Percentiles rank a stretch among this genome's conserved stretches.
These are phyloP conservation scores for Ophiostoma sp. DNA, from an alignment of 2,329 filamentous ascomycete species.

Conservation along the genomic window DNA sequence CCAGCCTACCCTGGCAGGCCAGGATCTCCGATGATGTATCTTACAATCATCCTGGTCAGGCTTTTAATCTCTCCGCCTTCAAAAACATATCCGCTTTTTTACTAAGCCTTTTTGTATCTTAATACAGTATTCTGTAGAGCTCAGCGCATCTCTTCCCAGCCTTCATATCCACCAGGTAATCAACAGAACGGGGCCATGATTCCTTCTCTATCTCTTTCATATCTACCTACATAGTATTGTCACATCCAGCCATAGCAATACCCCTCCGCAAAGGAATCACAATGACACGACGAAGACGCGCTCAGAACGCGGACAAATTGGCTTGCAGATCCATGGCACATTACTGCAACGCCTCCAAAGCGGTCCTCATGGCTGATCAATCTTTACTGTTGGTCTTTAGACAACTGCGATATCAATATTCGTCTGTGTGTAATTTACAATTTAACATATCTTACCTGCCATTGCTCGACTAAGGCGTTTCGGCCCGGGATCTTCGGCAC, in stretches of 20 bases:
- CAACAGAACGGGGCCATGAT: not conserved
- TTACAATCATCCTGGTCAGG: not conserved
- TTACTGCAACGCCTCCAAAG: not conserved
- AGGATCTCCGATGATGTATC: not conserved
- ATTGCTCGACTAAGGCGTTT: not conserved
- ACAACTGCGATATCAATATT: not conserved
- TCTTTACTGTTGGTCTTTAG: not conserved
- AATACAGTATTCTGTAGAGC: not conserved
- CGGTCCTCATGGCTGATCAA: not conserved
- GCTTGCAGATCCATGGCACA: not conserved
- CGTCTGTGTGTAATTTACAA: not conserved
- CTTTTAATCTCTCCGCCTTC: not conserved
- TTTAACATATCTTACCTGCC: not conserved
- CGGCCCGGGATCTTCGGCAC: constrained; percentile 2
- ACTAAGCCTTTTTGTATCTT: not conserved
- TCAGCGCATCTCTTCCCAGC: too few relatives aligned
- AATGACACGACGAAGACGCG: constrained; percentile 1
- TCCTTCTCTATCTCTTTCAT: not conserved
- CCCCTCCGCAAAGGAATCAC: not conserved
- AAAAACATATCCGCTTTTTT: not conserved
- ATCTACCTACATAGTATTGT: not conserved
- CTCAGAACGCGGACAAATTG: not conserved
- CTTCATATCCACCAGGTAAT: not conserved
- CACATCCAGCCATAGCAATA: not conserved
- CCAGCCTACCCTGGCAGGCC: not conserved